Evolutionary conservation across 805 yeast species (phyloP).

Genomic region (Peterozyma toletana): DNA sequence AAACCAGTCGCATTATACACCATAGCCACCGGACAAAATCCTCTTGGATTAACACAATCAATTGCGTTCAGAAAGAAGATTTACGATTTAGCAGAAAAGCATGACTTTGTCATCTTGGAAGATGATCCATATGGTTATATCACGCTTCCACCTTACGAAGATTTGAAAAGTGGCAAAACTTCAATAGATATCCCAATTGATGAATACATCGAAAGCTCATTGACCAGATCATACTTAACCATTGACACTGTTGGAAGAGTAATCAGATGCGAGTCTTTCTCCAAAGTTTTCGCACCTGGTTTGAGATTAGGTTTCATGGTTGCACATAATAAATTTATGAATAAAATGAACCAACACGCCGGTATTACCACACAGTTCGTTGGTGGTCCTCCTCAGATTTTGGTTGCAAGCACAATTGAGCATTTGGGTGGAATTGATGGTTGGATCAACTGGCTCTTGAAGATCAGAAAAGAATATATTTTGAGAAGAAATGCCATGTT

Average conservation of each 20-base stretch:
- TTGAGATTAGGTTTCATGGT: slow-evolving; percentile 45
- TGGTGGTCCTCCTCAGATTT: slow-evolving; percentile 42
- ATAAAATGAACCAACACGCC: slow-evolving; percentile 24
- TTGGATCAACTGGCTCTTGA: slow-evolving; percentile 41
- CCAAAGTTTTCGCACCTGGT: slow-evolving; percentile 53
- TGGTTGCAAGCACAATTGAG: slow-evolving; percentile 33
- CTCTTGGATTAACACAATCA: slow-evolving; percentile 34
- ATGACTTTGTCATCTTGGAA: slow-evolving; percentile 46
- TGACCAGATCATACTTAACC: slow-evolving; percentile 38
- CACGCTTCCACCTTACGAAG: slow-evolving; percentile 31
- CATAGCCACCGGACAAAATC: slow-evolving; percentile 51
- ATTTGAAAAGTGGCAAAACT: slow-evolving; percentile 18
- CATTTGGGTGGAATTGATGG: slow-evolving; percentile 32
- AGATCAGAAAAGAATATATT: slow-evolving; percentile 37
- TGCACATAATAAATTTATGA: slow-evolving; percentile 34
- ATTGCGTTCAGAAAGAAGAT: slow-evolving; percentile 33
- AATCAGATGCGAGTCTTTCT: slow-evolving; percentile 45
- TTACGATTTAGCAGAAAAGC: slow-evolving; percentile 37
- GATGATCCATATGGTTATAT: slow-evolving; percentile 57
- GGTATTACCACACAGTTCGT: slow-evolving; percentile 38
- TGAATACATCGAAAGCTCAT: slow-evolving; percentile 26
- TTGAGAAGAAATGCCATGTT: slow-evolving; percentile 53
- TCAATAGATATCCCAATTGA: slow-evolving; percentile 23
- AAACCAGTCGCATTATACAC: slow-evolving; percentile 49
- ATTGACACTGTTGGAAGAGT: slow-evolving; percentile 48